These are phyloP conservation scores for Saturnispora mendoncae DNA, from an alignment of 805 yeast species.

Conservation along the genomic window DNA sequence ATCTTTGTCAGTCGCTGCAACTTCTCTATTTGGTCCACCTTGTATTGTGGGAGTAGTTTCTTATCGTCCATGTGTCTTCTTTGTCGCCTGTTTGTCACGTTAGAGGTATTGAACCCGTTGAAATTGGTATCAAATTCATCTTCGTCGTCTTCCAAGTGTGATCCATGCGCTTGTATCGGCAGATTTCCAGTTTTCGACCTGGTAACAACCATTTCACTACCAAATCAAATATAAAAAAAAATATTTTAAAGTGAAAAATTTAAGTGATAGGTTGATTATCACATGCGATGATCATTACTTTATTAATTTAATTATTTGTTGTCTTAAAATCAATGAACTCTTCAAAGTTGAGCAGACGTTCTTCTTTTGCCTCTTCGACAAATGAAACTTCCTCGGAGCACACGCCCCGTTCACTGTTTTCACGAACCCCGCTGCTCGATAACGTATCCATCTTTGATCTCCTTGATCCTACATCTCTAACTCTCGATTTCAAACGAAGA, in stretches of 20 bases:
- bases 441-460: constrained; percentile 25
- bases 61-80: not conserved
- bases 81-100: no score
- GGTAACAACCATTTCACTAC: constrained; percentile 2
- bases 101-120: not conserved
- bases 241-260: not conserved
- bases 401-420: constrained; percentile 6
- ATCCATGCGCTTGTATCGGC: not conserved
- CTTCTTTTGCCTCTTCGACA: not conserved
- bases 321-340: no score
- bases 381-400: not conserved
- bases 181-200: constrained; percentile 3
- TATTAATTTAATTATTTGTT: no score
- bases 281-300: no score
- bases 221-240: not conserved
- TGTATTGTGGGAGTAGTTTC: constrained; percentile 14
- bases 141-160: not conserved
- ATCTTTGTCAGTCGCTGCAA: constrained; percentile 12
- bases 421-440: constrained; percentile 19
- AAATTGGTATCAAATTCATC: constrained; percentile 2
- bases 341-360: no score
- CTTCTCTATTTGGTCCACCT: constrained; percentile 13
- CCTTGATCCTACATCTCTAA: constrained; percentile 24
- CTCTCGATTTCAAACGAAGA: constrained; percentile 18
- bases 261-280: no score